A percentile compares a stretch with the other conserved stretches of the same genome.
Conservation (phyloP, 805 yeast genomes). For the Kluyveromyces siamensis region DNA sequence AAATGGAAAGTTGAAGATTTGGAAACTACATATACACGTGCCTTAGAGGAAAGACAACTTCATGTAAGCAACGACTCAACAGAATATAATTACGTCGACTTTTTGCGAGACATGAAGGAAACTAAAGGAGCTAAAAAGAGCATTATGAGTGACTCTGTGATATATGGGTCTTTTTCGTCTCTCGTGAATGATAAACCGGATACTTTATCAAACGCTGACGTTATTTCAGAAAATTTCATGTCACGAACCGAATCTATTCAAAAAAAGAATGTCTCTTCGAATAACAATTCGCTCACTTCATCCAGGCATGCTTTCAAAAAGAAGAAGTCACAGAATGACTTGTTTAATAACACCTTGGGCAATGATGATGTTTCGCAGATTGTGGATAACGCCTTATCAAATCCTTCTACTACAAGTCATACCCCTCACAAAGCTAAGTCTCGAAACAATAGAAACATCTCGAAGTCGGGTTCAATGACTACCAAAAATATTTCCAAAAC, state of each 20-base stretch:
- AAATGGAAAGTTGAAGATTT: conserved; percentile 17
- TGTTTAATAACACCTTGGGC: not conserved
- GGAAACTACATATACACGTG: conserved; percentile 18
- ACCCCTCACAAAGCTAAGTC: not conserved
- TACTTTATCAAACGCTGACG: not conserved
- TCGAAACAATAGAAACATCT: not conserved
- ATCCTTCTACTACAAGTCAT: not conserved
- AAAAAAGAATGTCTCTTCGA: not conserved
- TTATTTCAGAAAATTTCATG: not conserved
- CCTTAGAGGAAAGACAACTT: conserved; percentile 8
- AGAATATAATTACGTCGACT: conserved; percentile 18
- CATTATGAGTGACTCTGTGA: conserved; percentile 12
- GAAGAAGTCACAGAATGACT: too few relatives aligned
- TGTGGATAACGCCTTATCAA: not conserved
- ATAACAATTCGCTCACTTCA: not conserved
- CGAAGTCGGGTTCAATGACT: not conserved
- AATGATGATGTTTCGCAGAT: not conserved
- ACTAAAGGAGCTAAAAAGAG: conserved; percentile 14
- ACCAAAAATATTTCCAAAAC: not conserved
- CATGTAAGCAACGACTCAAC: not conserved
- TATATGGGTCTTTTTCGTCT: conserved; percentile 9
- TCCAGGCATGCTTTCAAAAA: not conserved
- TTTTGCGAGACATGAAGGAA: conserved; percentile 12
- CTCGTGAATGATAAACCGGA: not conserved
- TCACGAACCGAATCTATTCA: not conserved